Base-by-base conservation (phyloP, 805 yeast genomes). In the Kluyveromyces lactis region DNA sequence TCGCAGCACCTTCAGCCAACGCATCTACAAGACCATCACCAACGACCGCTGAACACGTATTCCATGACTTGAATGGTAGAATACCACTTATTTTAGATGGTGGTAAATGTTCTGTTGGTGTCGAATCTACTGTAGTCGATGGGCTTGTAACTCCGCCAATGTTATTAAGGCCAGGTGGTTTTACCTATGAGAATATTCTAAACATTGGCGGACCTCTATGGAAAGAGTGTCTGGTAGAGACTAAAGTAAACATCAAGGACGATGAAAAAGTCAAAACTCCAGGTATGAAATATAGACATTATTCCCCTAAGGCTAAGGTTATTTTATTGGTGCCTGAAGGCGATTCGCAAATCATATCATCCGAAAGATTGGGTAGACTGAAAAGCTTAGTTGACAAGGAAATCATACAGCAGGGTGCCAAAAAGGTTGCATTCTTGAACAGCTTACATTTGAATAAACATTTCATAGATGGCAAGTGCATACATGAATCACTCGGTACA, bases 1-100 rank as follows among this genome's bases (percentile, higher is more conserved):
- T 92, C 27, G 98, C 98, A 1, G 98, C 98, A 0, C 98, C 98
- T 0, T 86, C 95, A 1, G 98, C 98, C 2, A 92, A 92, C 60
- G 90, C 96, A 1, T 86, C 96, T 1, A 92, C 98, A 0, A 67
- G 86, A 37, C 98, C 98, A 1, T 83, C 95, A 15, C 96, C 97
- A 1, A 92, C 98, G 0, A 53, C 71, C 26, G 97, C 98, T 0
- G 62, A 71, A 8, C 98, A 92, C 57, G 98, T 92, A 0, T 74
- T 64, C 48, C 76, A 77, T 52, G 98, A 92, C 55, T 61, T 92
- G 39, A 54, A 82, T 1, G 90, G 87, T 0, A 76, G 72, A 44
- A 86, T 92, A 11, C 95, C 97, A 0, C 55, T 79, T 21, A 85
- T 92, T 41, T 52, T 92, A 19, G 98, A 92, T 55, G 98, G 98